Evolutionary conservation across 2,329 filamentous ascomycete species (phyloP), one percentile per base, ranked within the genome.

Genomic region (Aspergillus fumigatiaffinis): DNA sequence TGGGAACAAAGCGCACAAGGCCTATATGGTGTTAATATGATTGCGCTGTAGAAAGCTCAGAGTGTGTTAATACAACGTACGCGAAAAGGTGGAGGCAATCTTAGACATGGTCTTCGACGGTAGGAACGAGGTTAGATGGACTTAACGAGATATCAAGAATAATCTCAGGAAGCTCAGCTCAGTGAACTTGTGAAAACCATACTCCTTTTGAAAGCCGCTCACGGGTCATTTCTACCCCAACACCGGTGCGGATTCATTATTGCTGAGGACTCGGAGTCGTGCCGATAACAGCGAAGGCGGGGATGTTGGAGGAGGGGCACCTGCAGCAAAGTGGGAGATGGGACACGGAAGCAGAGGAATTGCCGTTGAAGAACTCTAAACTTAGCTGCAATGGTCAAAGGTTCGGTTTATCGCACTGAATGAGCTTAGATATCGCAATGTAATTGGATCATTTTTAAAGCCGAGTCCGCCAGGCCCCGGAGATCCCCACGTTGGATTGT

Each of bases 1-100:
- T 81, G 53, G 84, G 81, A 20, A 81, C 69, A 64, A 87, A 86
- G 53, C 84, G 82, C 62, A 86, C 82, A 57, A 87, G 79, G 69
- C 84, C 83, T 85, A 53, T n/a, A 41, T 32, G 25, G 6, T 53
- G 46, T 64, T 51, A 63, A 53, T 9, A 32, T 44, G 3, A 38
- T 44, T 49, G 20, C 12, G 4, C 7, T 5, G 28, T 21, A 28
- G 28, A 14, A 14, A 8, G 29, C 23, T 23, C 2, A 9, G 10
- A 2, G 25, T 8, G 23, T 9, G 38, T 51, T 51, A 47, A 50
- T 42, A 52, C 10, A 38, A 59, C 66, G 42, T 66, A 72, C 71
- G 71, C 59, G 72, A 73, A 48, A 75, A 75, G 14, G 71, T 71
- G 10, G 72, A 72, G 25, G 72, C 70, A 50, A 74, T 72, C 52